Percentiles rank a stretch among this genome's conserved stretches.
These are phyloP conservation scores for Starmerella khaoyaiensis DNA, from an alignment of 805 yeast species.

Conservation along the genomic window DNA sequence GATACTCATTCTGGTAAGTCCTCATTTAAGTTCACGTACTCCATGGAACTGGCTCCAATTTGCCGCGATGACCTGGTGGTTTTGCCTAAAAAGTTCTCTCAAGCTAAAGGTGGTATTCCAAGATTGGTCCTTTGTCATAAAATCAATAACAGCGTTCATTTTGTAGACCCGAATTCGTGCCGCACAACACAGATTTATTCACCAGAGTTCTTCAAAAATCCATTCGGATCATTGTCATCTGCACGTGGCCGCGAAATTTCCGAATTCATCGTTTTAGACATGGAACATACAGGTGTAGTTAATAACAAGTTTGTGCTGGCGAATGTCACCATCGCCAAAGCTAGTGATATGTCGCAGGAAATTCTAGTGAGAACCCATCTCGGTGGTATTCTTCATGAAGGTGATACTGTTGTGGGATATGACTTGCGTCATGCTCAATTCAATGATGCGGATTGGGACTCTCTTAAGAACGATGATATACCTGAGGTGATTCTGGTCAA, in stretches of 20 bases:
- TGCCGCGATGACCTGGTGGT: conserved; percentile 95
- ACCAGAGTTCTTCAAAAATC: conserved; percentile 62
- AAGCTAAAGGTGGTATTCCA: conserved; percentile 67
- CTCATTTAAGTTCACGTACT: conserved; percentile 77
- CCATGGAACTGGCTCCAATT: conserved; percentile 89
- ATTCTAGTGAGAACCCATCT: conserved; percentile 80
- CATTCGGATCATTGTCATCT: conserved; percentile 38
- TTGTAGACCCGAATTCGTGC: conserved; percentile 71
- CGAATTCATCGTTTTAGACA: conserved; percentile 84
- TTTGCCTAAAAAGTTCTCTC: conserved; percentile 76
- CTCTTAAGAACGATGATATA: conserved; percentile 28
- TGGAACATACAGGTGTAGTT: conserved; percentile 76
- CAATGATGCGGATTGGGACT: conserved; percentile 36
- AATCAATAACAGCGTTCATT: conserved; percentile 69
- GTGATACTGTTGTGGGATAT: conserved; percentile 90
- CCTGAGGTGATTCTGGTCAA: conserved; percentile 83
- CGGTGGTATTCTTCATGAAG: conserved; percentile 91
- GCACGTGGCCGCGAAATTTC: conserved; percentile 59
- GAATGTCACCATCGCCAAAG: conserved; percentile 81
- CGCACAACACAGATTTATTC: conserved; percentile 66
- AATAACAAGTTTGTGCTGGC: conserved; percentile 73
- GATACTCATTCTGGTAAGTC: conserved; percentile 87
- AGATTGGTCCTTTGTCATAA: conserved; percentile 76
- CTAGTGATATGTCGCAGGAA: conserved; percentile 73
- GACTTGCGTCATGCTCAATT: conserved; percentile 73